Percentiles rank a stretch among this genome's conserved stretches.
Conservation (phyloP, 225 moss, liverwort and hornwort genomes). For the Takakia lepidozioides region DNA sequence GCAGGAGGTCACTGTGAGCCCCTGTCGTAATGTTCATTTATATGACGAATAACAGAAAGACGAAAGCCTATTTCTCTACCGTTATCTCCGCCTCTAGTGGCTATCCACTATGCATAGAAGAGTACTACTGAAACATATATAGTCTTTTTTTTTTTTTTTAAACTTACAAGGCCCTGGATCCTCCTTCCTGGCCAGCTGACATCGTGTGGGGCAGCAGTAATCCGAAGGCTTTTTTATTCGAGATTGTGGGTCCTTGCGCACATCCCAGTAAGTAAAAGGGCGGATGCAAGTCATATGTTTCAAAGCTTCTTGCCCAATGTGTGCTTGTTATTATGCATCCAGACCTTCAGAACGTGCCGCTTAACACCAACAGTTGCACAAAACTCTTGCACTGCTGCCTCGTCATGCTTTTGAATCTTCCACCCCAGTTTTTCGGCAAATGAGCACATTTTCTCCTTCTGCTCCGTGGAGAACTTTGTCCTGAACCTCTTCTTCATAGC, state of each 20-base stretch:
- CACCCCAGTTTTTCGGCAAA: slow-evolving; percentile 98
- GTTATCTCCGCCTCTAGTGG: slow-evolving; percentile 17
- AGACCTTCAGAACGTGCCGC: slow-evolving; percentile 97
- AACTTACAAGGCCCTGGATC: slow-evolving; percentile 19
- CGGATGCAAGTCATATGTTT: too few species aligned
- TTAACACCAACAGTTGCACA: slow-evolving; percentile 92
- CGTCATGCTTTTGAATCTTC: slow-evolving; percentile 99
- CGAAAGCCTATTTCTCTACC: slow-evolving; percentile 22
- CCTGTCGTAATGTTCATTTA: slow-evolving; percentile 12
- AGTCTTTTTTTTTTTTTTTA: slow-evolving; percentile 26
- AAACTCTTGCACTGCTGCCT: slow-evolving; percentile 95
- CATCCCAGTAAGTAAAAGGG: too few species aligned
- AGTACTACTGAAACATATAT: background rate
- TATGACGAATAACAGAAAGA: slow-evolving; percentile 14
- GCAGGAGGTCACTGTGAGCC: slow-evolving; percentile 10
- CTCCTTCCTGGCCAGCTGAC: slow-evolving; percentile 12
- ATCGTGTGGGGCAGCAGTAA: background rate
- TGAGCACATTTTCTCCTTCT: slow-evolving; percentile 93
- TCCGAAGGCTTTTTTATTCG: slow-evolving; percentile 3
- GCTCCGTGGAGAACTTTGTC: slow-evolving; percentile 92
- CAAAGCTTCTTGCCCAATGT: slow-evolving; percentile 87
- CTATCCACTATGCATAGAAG: too few species aligned
- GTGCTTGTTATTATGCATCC: slow-evolving; percentile 99
- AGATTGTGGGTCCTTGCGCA: too few species aligned
- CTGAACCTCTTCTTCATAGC: slow-evolving; percentile 96